phyloP scores from a whole-genome alignment of 1,139 yeast genomes.

The Hyphopichia burtonii region DNA sequence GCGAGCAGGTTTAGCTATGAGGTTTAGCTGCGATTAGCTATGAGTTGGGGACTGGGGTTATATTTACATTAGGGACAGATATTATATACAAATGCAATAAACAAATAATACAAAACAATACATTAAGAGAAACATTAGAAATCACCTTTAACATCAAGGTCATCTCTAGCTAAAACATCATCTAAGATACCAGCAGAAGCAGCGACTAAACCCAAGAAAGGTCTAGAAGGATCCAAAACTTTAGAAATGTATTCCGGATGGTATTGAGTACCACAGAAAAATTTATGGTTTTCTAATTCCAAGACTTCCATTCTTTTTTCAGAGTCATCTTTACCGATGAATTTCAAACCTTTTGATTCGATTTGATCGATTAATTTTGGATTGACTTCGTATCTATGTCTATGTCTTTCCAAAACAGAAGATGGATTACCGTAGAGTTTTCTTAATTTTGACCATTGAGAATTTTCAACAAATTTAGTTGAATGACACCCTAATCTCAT shows the following conservation, averaged over 20 bases:
- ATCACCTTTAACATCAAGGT: constrained; percentile 46
- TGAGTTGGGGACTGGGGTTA: too few relatives aligned
- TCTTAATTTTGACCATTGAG: constrained; percentile 73
- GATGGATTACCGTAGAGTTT: constrained; percentile 74
- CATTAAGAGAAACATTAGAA: constrained; percentile 21
- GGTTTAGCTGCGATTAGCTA: too few relatives aligned
- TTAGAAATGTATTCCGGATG: constrained; percentile 97
- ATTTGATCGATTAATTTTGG: constrained; percentile 71
- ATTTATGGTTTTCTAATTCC: constrained; percentile 80
- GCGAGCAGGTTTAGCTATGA: too few relatives aligned
- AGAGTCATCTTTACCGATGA: constrained; percentile 91
- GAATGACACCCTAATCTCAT: constrained; percentile 97
- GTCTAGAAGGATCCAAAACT: constrained; percentile 94
- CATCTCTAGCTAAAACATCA: constrained; percentile 48
- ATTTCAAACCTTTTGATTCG: constrained; percentile 76
- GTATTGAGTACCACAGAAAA: constrained; percentile 93
- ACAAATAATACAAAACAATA: background rate
- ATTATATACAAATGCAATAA: background rate
- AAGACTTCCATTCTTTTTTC: constrained; percentile 92
- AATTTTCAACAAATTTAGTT: constrained; percentile 70
- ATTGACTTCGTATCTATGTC: constrained; percentile 97
- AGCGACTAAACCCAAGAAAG: constrained; percentile 93
- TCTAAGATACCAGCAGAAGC: constrained; percentile 84
- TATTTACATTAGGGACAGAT: too few relatives aligned
- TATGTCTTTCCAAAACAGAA: constrained; percentile 87